phyloP scores from a whole-genome alignment of 129 eudicot genomes.

The Scalesia atractyloides region DNA sequence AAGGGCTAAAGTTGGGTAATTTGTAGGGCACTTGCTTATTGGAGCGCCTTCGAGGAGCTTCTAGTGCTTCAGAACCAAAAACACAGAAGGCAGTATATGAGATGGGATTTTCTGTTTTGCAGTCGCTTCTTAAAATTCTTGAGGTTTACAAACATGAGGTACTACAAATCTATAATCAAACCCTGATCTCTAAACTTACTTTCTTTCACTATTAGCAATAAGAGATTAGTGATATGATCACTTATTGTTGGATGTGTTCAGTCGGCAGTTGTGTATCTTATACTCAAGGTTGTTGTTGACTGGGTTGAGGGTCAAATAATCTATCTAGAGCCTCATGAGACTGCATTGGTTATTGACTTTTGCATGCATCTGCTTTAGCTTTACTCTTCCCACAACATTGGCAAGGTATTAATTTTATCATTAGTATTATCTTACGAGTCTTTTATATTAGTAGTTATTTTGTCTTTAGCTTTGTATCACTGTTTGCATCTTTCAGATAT shows the following conservation, averaged over 20 bases:
- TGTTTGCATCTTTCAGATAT: slow-evolving; percentile 53
- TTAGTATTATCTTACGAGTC: not conserved
- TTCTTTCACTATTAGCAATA: slow-evolving; percentile 4
- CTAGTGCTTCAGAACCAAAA: slow-evolving; percentile 86
- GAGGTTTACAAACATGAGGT: slow-evolving; percentile 94
- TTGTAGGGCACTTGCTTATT: slow-evolving; percentile 79
- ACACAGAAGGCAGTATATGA: slow-evolving; percentile 88
- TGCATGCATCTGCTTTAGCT: slow-evolving; percentile 92
- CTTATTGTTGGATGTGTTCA: slow-evolving; percentile 26
- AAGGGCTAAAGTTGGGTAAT: not conserved
- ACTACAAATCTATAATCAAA: slow-evolving; percentile 8
- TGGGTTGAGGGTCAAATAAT: slow-evolving; percentile 98
- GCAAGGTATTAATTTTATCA: slow-evolving; percentile 66
- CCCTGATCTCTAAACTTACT: not conserved
- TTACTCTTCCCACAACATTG: slow-evolving; percentile 92
- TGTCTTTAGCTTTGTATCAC: slow-evolving; percentile 15
- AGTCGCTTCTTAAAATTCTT: slow-evolving; percentile 66
- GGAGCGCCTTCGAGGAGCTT: slow-evolving; percentile 96
- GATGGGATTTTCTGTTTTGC: slow-evolving; percentile 85
- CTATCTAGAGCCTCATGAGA: slow-evolving; percentile 88
- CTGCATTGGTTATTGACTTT: slow-evolving; percentile 78
- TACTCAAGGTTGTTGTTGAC: slow-evolving; percentile 80
- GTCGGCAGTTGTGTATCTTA: slow-evolving; percentile 86
- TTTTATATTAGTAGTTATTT: slow-evolving; percentile 12
- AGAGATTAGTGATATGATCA: not conserved